Base-by-base conservation (phyloP, 208 protist genomes). In the Trypanosoma melophagium region DNA sequence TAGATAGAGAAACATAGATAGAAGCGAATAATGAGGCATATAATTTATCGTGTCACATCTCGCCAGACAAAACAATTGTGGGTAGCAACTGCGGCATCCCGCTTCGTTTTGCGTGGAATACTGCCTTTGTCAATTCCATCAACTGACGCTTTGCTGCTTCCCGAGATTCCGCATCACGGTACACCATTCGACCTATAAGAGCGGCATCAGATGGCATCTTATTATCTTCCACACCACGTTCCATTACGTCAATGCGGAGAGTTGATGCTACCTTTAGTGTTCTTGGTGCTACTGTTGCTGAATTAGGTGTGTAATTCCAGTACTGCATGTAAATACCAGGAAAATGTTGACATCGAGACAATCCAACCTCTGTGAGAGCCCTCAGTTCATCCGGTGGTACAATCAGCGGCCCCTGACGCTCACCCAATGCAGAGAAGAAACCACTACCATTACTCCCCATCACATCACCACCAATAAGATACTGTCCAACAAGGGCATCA, bases 401-500 rank as follows among this genome's bases (percentile, higher is more conserved):
- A 17, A 47, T n/a, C 52, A 79, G 44, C 49, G 74, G 67, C 7
- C 60, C 60, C 4, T 79, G 51, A 8, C 63, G 60, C 40, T 67
- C 66, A 9, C 60, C 66, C 8, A 63, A 9, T 0, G 74, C 74
- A 28, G 66, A 74, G 21, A 71, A 74, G 49, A 70, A 69, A 19
- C 74, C 74, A 17, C 51, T 62, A 1, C 67, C 67, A 17, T 21
- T 38, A 25, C 50, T 45, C 51, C 42, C 49, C 60, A 79, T 71
- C 45, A 79, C 74, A 65, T 79, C 74, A n/a, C 74, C 67, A 21
- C 74, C 74, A 59, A 69, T 40, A 25, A 79, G 4, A 47, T 70
- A 69, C 55, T 69, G 61, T 7, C 74, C 74, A 35, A 69, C 67
- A 2, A 74, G 35, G 0, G 66, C 25, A 28, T 71, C 67, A 17